These are phyloP conservation scores for Collybia nuda DNA, from an alignment of 768 basidiomycete species.

Conservation along the genomic window DNA sequence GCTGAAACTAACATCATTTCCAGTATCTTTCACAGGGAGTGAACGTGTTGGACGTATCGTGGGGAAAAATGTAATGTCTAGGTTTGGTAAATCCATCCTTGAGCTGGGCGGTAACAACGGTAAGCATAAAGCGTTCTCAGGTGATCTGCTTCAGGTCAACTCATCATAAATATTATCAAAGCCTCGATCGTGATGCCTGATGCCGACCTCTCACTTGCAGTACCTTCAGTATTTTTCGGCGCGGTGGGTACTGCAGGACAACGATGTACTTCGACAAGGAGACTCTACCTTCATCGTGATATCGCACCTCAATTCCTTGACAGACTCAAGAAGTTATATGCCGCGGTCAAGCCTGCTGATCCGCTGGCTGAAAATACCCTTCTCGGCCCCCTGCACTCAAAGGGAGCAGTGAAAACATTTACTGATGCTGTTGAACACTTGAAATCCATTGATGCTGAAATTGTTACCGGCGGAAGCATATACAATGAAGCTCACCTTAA, in stretches of 20 bases:
- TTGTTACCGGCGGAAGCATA: constrained; percentile 69
- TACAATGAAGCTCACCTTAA: constrained; percentile 51
- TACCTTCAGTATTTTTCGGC: constrained; percentile 91
- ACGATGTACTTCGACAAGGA: constrained; percentile 89
- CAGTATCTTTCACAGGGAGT: constrained; percentile 95
- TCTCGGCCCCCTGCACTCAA: constrained; percentile 84
- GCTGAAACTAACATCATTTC: constrained; percentile 6
- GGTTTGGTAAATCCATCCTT: constrained; percentile 88
- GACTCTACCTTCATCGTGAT: constrained; percentile 83
- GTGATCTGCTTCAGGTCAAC: constrained; percentile 12
- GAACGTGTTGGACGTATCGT: constrained; percentile 85
- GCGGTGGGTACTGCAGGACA: constrained; percentile 80
- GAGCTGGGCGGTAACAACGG: constrained; percentile 97
- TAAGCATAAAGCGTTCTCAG: constrained; percentile 27
- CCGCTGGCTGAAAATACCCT: constrained; percentile 74
- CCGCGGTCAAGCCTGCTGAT: constrained; percentile 76
- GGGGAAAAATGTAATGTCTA: constrained; percentile 81
- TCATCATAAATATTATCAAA: constrained; percentile 30
- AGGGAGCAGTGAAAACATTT: constrained; percentile 68
- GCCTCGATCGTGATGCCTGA: constrained; percentile 93
- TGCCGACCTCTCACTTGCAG: constrained; percentile 87
- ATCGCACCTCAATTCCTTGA: constrained; percentile 78
- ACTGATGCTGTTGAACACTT: constrained; percentile 59
- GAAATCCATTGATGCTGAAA: constrained; percentile 65
- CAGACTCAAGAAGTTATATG: constrained; percentile 73